These are phyloP conservation scores for Candida methanosorbosa DNA, from an alignment of 805 yeast species.

Conservation along the genomic window DNA sequence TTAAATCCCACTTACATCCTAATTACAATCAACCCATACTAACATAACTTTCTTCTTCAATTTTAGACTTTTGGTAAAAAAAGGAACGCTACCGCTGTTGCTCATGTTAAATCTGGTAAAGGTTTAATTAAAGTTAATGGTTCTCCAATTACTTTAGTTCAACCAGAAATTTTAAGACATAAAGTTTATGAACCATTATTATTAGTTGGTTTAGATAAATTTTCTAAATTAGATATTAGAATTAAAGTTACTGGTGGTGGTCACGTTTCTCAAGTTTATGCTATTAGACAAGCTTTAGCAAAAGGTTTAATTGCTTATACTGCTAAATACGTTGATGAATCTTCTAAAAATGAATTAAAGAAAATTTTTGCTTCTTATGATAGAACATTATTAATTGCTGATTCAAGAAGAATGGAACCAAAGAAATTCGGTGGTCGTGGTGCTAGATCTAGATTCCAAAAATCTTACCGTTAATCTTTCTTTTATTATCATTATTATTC, in stretches of 20 bases:
- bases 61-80: slow-evolving; percentile 97
- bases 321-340: slow-evolving; percentile 99
- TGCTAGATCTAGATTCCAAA: slow-evolving; percentile 99
- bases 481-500: too few relatives aligned
- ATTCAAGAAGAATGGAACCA: slow-evolving; percentile 99
- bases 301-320: slow-evolving; percentile 99
- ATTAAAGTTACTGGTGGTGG: slow-evolving; percentile 99
- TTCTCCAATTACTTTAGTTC: slow-evolving; percentile 96
- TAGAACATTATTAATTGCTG: slow-evolving; percentile 99
- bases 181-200: slow-evolving; percentile 99
- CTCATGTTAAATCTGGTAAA: slow-evolving; percentile 98
- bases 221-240: slow-evolving; percentile 97
- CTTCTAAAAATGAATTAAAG: slow-evolving; percentile 99
- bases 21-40: too few relatives aligned
- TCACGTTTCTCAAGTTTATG: slow-evolving; percentile 99
- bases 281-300: slow-evolving; percentile 99
- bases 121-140: slow-evolving; percentile 99
- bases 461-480: slow-evolving; percentile 99
- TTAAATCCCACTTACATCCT: too few relatives aligned
- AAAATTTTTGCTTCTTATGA: slow-evolving; percentile 95
- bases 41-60: slow-evolving; percentile 9
- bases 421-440: slow-evolving; percentile 99
- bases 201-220: slow-evolving; percentile 97
- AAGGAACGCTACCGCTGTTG: slow-evolving; percentile 99
- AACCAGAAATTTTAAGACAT: slow-evolving; percentile 98